phyloP scores from a whole-genome alignment of 371 early-diverging fungal genomes.

The Nosema muscidifuracis region DNA sequence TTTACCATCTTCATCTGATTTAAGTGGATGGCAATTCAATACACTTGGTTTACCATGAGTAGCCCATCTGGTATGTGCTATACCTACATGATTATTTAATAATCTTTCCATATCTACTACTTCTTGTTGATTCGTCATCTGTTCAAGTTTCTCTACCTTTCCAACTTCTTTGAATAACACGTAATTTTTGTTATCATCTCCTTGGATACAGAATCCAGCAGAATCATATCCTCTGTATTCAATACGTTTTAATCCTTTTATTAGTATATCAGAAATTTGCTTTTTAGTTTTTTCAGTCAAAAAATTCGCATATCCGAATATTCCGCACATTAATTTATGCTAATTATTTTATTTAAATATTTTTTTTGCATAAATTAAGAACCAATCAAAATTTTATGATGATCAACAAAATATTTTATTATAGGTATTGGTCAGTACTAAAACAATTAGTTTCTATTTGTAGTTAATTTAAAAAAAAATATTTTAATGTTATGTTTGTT shows the following conservation, averaged over 20 bases:
- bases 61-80: conserved; percentile 99
- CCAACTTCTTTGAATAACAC: conserved; percentile 82
- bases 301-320: conserved; percentile 80
- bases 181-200: conserved; percentile 67
- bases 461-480: too few relatives aligned
- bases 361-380: background rate
- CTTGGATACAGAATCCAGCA: conserved; percentile 84
- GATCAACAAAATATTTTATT: too few relatives aligned
- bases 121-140: conserved; percentile 55
- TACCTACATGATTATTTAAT: conserved; percentile 75
- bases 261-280: conserved; percentile 76
- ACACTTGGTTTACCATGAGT: conserved; percentile 92
- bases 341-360: conserved; percentile 1
- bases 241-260: conserved; percentile 83
- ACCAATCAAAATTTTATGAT: conserved; percentile 5
- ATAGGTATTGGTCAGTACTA: too few relatives aligned
- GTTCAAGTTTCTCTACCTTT: conserved; percentile 80
- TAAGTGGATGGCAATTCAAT: conserved; percentile 90
- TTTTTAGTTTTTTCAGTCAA: conserved; percentile 73
- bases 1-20: conserved; percentile 75
- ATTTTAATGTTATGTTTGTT: too few relatives aligned
- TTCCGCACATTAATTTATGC: conserved; percentile 80
- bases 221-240: conserved; percentile 98
- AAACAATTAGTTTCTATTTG: too few relatives aligned
- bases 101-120: conserved; percentile 66